Evolutionary conservation across 2,329 filamentous ascomycete genomes (phyloP), one percentile per base, ranked within the genome.

Genomic region (Ophiosphaerella herpotricha): DNA sequence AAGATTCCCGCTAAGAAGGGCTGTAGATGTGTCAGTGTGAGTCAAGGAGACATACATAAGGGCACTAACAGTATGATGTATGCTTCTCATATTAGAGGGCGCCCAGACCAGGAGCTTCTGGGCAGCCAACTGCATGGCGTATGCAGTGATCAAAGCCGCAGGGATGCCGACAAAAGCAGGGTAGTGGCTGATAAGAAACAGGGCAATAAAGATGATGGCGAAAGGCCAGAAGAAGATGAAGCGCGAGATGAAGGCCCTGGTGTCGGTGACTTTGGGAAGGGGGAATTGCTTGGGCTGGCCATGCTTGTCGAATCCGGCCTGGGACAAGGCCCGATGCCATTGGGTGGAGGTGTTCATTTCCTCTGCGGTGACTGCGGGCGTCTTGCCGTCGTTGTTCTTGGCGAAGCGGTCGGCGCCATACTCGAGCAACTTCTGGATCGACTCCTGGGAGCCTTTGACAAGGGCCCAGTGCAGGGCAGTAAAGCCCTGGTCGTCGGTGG

Each of bases 1-100:
- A 99, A 99, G 54, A 99, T 92, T 48, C 94, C 94, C 0, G 94
- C 87, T 60, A 99, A 80, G 82, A 92, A 97, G 11, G 94, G 93
- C 87, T 92, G 48, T 3, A 29, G 5, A 16, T 7, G 9, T 6
- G 44, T 63, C 45, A 68, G 63, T 16, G 44, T 23, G 5, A 14
- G 14, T 24, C 32, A 14, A 29, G 9, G 14, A 14, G 33, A 26
- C 6, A 9, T 7, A 13, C 42, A 32, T 42, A 23, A 6, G 7
- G 14, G 18, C 7, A 40, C 86, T 65, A 79, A 91, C 88, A 51
- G 94, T 97, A 75, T 88, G 90, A 70, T 97, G 91, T 63, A 97
- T 86, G 59, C 88, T 84, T 62, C 91, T 88, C 86, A 96, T 96
- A 64, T 96, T 90, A 3, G 87, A 80, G 9, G 92, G 92, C 14